Evolutionary conservation across 768 basidiomycete species (phyloP).

Genomic region (Psilocybe azurescens): DNA sequence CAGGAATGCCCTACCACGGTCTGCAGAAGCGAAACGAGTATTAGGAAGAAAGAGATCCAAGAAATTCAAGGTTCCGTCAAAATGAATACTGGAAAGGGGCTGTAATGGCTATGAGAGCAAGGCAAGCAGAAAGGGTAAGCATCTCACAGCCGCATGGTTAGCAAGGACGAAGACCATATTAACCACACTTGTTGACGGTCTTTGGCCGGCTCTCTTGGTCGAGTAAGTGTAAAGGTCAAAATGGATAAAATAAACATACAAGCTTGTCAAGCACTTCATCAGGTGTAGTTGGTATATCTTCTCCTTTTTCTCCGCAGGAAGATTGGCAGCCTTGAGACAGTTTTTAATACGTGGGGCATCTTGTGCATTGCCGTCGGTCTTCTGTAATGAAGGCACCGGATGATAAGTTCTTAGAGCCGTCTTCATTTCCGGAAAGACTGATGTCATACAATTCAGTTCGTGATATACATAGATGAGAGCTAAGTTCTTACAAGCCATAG

Average conservation of each 20-base stretch:
- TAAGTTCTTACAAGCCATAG: conserved; percentile 77
- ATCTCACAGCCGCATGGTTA: conserved; percentile 74
- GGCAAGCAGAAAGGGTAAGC: conserved; percentile 4
- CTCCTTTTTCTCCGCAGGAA: conserved; percentile 69
- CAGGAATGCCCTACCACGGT: conserved; percentile 80
- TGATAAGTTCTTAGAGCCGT: conserved; percentile 90
- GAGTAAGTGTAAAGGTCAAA: conserved; percentile 18
- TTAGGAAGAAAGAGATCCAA: conserved; percentile 83
- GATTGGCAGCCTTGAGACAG: conserved; percentile 80
- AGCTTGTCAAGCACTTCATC: conserved; percentile 72
- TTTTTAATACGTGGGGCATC: conserved; percentile 94
- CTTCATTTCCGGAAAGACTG: conserved; percentile 94
- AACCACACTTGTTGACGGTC: conserved; percentile 85
- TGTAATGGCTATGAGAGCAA: conserved; percentile 27
- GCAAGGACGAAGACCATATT: conserved; percentile 87
- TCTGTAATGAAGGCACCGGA: conserved; percentile 88
- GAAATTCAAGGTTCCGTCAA: conserved; percentile 76
- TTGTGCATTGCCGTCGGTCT: conserved; percentile 86
- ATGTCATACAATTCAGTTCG: conserved; percentile 30
- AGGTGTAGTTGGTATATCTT: conserved; percentile 70
- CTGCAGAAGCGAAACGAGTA: conserved; percentile 68
- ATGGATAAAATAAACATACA: conserved; percentile 44
- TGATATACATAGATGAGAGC: conserved; percentile 22
- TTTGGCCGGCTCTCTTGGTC: conserved; percentile 56
- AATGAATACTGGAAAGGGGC: conserved; percentile 72